Evolutionary conservation across 192 early-diverging fungal genomes (phyloP).

Genomic region (Umbelopsis sp.): DNA sequence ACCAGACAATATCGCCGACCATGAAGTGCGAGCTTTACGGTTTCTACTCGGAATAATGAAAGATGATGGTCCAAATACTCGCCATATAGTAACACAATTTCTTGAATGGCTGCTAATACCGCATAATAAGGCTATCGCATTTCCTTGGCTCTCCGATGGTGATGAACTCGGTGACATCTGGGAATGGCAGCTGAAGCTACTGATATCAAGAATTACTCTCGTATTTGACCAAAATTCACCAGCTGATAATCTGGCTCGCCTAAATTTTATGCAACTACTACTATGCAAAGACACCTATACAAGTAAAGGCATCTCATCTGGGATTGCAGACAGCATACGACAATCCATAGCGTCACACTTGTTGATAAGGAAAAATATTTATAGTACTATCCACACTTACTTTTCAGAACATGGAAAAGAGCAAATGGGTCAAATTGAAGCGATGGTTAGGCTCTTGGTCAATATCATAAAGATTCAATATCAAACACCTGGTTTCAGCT

Average conservation of each 20-base stretch:
- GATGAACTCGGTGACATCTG: slow-evolving; percentile 26
- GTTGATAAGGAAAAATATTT: neutral
- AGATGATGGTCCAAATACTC: neutral
- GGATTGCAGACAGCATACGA: neutral
- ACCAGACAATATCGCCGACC: neutral
- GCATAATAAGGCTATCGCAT: neutral
- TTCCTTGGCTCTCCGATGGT: slow-evolving; percentile 1
- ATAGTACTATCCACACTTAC: neutral
- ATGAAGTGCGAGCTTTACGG: neutral
- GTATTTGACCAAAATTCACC: neutral
- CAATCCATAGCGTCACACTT: neutral
- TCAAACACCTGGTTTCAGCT: neutral
- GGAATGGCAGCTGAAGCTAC: slow-evolving; percentile 27
- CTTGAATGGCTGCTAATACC: neutral
- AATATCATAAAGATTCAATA: neutral
- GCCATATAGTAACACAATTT: neutral
- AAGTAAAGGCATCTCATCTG: neutral
- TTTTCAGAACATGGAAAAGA: neutral
- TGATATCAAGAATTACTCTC: neutral
- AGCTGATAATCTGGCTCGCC: neutral
- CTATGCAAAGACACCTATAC: neutral
- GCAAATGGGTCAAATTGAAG: neutral
- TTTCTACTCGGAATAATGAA: slow-evolving; percentile 5
- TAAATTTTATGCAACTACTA: neutral
- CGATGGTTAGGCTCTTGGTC: neutral